A percentile compares a stretch with the other conserved stretches of the same genome.
phyloP scores from a whole-genome alignment of 495 filamentous ascomycete genomes.

The Penicillium atrosanguineum region DNA sequence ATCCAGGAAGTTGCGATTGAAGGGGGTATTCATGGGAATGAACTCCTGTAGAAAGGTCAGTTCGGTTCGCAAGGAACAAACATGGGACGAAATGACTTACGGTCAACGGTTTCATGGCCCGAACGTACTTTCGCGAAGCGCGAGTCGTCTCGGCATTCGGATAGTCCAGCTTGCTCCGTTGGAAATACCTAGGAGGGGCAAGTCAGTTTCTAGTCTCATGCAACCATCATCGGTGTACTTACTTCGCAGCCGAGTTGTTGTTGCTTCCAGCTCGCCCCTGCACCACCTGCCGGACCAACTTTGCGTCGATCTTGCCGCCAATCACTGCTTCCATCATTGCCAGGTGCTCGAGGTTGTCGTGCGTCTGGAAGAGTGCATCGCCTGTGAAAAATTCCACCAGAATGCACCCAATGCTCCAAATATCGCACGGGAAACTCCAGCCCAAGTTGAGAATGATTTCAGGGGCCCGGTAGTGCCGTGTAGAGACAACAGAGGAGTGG shows the following conservation, averaged over 20 bases:
- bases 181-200: conserved; percentile 68
- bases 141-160: conserved; percentile 83
- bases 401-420: conserved; percentile 99
- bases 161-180: conserved; percentile 79
- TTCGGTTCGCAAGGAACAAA: not conserved
- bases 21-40: conserved; percentile 73
- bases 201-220: not conserved
- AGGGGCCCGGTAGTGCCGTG: conserved; percentile 91
- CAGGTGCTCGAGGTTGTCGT: conserved; percentile 95
- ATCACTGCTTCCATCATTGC: conserved; percentile 99
- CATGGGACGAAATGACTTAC: conserved; percentile 49
- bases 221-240: conserved; percentile 32
- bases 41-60: conserved; percentile 63
- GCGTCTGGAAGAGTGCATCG: conserved; percentile 95
- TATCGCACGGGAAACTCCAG: conserved; percentile 97
- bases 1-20: conserved; percentile 84
- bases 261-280: conserved; percentile 59
- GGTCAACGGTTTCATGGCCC: conserved; percentile 84
- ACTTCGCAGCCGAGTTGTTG: conserved; percentile 85
- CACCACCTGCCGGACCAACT: conserved; percentile 73
- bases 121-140: conserved; percentile 87
- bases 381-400: conserved; percentile 99
- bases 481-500: conserved; percentile 95
- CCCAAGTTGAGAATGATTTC: conserved; percentile 97
- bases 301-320: conserved; percentile 66